Percentiles rank a stretch among this genome's conserved stretches.
These are phyloP conservation scores for Halenospora varia DNA, from an alignment of 495 filamentous ascomycete species.

Conservation along the genomic window DNA sequence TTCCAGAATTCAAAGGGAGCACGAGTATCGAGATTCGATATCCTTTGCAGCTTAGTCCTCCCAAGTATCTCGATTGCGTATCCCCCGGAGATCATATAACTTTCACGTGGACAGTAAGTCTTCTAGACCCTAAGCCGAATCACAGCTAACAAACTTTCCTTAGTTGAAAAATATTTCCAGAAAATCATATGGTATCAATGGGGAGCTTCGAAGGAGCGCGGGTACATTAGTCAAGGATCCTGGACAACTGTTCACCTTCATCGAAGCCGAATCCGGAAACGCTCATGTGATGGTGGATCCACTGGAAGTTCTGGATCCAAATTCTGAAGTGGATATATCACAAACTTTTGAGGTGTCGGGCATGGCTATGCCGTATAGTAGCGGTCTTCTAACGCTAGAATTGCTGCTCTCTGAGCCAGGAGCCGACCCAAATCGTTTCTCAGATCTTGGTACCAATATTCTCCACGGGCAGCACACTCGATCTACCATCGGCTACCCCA, in stretches of 20 bases:
- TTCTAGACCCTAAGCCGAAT: background rate
- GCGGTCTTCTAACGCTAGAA: conserved; percentile 19
- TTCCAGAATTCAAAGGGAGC: conserved; percentile 22
- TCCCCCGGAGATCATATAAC: conserved; percentile 20
- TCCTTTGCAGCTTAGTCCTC: conserved; percentile 17
- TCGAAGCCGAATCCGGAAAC: conserved; percentile 9
- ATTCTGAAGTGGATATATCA: conserved; percentile 12
- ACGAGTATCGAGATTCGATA: conserved; percentile 18
- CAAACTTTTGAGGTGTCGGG: conserved; percentile 22
- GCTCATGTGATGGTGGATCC: conserved; percentile 22
- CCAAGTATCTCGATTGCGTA: conserved; percentile 27
- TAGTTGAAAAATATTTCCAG: conserved; percentile 25
- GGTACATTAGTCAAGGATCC: conserved; percentile 21
- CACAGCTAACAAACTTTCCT: background rate
- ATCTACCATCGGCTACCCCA: conserved; percentile 2
- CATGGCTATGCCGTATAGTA: conserved; percentile 13
- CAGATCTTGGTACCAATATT: background rate
- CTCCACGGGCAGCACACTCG: background rate
- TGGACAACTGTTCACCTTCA: conserved; percentile 16
- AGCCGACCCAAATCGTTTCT: background rate
- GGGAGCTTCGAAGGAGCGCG: conserved; percentile 2
- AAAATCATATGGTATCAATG: conserved; percentile 19
- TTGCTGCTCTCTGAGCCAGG: conserved; percentile 23
- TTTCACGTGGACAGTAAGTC: conserved; percentile 23
- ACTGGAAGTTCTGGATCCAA: conserved; percentile 21